A percentile compares a stretch with the other conserved stretches of the same genome.
These are phyloP conservation scores for Citrus australasica DNA, from an alignment of 345 rosid genomes.

Conservation along the genomic window DNA sequence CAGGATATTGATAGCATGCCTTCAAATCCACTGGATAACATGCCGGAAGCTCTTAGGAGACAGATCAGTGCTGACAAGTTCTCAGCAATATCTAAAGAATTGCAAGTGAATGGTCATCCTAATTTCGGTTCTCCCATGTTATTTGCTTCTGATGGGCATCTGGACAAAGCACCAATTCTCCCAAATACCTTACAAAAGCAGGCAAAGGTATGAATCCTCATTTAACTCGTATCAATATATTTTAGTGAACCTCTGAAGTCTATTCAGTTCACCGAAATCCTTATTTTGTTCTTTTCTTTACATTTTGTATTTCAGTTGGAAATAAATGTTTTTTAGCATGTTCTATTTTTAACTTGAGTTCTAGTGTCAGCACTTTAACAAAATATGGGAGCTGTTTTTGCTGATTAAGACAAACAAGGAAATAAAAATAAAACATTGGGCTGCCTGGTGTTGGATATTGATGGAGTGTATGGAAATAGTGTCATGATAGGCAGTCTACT, in stretches of 20 bases:
- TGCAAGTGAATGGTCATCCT: constrained; percentile 42
- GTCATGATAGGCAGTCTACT: not conserved
- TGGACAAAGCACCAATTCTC: constrained; percentile 36
- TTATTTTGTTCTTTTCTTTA: not conserved
- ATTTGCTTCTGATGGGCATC: constrained; percentile 42
- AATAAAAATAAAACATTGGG: not conserved
- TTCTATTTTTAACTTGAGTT: not conserved
- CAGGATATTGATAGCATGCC: constrained; percentile 99
- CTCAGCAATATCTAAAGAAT: constrained; percentile 40
- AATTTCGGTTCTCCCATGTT: constrained; percentile 43
- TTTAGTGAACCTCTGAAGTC: not conserved
- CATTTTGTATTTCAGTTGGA: not conserved
- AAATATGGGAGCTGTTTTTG: not conserved
- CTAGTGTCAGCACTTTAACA: too few species aligned
- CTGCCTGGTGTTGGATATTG: not conserved
- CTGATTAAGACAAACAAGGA: not conserved
- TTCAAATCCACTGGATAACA: constrained; percentile 68
- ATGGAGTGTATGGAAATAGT: not conserved
- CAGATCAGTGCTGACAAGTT: constrained; percentile 40
- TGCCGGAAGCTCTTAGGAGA: constrained; percentile 86
- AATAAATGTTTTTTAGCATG: not conserved
- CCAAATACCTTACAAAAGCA: constrained; percentile 39
- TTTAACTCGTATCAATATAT: not conserved
- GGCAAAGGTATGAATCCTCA: constrained; percentile 29
- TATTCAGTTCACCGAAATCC: not conserved